Conservation (phyloP, 257 asterid species). For the Eustoma russellianum region DNA sequence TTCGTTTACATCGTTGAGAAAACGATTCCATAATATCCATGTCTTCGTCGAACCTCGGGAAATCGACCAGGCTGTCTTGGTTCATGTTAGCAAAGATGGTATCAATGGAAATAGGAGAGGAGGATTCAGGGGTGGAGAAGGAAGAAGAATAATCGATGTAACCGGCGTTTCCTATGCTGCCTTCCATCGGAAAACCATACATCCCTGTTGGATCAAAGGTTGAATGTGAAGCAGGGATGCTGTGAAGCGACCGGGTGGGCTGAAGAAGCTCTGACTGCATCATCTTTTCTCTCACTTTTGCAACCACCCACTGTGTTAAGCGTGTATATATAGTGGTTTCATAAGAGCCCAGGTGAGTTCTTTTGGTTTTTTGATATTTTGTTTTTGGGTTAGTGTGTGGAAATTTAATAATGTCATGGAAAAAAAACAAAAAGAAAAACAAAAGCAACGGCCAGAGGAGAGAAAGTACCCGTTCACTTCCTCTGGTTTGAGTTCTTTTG, state of each 20-base stretch:
- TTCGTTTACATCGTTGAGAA: slow-evolving; percentile 28
- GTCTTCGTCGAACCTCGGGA: slow-evolving; percentile 24
- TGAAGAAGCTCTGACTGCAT: slow-evolving; percentile 36
- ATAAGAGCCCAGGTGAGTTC: no score
- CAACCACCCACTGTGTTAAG: no score
- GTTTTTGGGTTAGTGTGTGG: no score
- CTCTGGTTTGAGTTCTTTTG: no score
- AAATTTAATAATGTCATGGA: no score
- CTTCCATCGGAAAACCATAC: slow-evolving; percentile 23
- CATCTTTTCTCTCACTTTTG: slow-evolving; percentile 12
- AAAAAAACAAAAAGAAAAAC: no score
- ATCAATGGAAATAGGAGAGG: slow-evolving; percentile 29
- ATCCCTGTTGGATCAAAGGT: slow-evolving; percentile 12
- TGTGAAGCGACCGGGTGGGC: slow-evolving; percentile 26
- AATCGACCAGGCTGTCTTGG: slow-evolving; percentile 27
- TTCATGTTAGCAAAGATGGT: slow-evolving; percentile 27
- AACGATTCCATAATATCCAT: slow-evolving; percentile 7
- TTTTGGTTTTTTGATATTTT: no score
- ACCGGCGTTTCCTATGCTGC: slow-evolving; percentile 5
- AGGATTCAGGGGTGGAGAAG: slow-evolving; percentile 26
- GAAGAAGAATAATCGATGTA: slow-evolving; percentile 25
- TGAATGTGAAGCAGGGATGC: slow-evolving; percentile 12
- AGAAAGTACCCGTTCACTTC: no score
- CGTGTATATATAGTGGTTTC: no score
- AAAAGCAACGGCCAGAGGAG: no score